Base-by-base conservation (phyloP, 176 grass and related monocot species). In the Calamus simplicifolius region DNA sequence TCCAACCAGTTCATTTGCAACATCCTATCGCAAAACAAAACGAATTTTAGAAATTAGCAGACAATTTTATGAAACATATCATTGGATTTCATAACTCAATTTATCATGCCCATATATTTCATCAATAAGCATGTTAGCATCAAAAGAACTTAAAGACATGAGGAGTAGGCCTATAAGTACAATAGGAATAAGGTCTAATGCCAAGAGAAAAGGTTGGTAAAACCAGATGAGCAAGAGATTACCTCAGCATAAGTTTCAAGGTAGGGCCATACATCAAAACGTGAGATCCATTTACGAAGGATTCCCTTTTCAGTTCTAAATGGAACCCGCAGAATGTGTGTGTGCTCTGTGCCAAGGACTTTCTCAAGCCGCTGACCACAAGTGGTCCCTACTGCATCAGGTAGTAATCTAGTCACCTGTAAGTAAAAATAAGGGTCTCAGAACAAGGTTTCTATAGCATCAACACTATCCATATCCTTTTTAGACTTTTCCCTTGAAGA, bases 261-360 rank as follows among this genome's bases (percentile, higher is more conserved):
- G 75, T 82, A 96, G 29, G 92, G 92, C 92, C 92, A 96, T 35
- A 96, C 92, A 80, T 96, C 92, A 61, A 96, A 96, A 70, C 93
- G 87, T 6, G 87, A 92, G 73, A 85, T 98, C 93, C 93, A 98
- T 84, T 83, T 92, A 58, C 93, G 84, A 52, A 92, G 73, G 23
- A 92, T 76, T 3, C 93, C 88, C 1, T 59, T 59, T 29, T 59
- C 57, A 35, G 16, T 29, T 29, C 25, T 59, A 30, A 59, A 59
- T 31, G 57, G 57, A 55, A 55, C 52, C 2, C 52, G 52, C 57
- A 59, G 25, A 59, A 59, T 59, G 57, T 35, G 16, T 25, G 27
- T 16, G 27, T 59, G 57, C 57, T 59, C 57, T 31, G 57, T 59
- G 7, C 57, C 16, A 7, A 35, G 10, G 25, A 98, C 93, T 61